Base-by-base conservation (phyloP, 2,329 filamentous ascomycete species). In the Fusarium buharicum region DNA sequence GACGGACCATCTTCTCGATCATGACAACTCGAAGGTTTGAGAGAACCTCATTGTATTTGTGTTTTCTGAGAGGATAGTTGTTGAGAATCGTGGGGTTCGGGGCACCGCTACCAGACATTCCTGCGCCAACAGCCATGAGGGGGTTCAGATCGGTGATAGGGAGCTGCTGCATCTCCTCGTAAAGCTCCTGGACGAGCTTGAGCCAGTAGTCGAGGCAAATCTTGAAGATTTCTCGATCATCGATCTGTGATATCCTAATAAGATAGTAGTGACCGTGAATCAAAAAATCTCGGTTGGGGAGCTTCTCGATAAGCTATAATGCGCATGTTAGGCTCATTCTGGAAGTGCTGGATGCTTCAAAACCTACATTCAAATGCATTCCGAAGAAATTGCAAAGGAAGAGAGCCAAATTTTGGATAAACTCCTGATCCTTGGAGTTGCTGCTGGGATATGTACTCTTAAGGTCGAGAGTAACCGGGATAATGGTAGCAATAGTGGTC, bases 1-100 rank as follows among this genome's bases (percentile, higher is more conserved):
- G 95, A 38, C 93, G 87, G 28, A 99, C 95, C 95, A 99, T 99
- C 83, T 97, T 97, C 81, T 99, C 95, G 62, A 99, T 98, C 95
- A 99, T 99, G 66, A 99, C 95, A 20, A 94, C 90, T 67, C 95
- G 90, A 54, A 99, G 83, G 75, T 97, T 98, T 10, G 94, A 94
- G 45, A 99, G 81, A 17, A 99, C 90, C 74, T 97, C 93, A 65
- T 90, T 89, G 78, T 98, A 99, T 79, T 97, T 98, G 84, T 99
- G 94, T 82, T 99, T 99, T 60, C 96, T 89, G 39, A 99, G 85
- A 12, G 94, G 93, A 72, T 96, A 96, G 76, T 93, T 96, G 70
- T 89, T 89, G 61, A 98, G 83, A n/a, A 94, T 81, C 48, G 82
- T 86, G 2, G 94, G 92, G 74, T 97, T 93, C 45, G 92, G 90